Evolutionary conservation across 1,284 basidiomycete species (phyloP).

Genomic region (Sphagnurus paluster): DNA sequence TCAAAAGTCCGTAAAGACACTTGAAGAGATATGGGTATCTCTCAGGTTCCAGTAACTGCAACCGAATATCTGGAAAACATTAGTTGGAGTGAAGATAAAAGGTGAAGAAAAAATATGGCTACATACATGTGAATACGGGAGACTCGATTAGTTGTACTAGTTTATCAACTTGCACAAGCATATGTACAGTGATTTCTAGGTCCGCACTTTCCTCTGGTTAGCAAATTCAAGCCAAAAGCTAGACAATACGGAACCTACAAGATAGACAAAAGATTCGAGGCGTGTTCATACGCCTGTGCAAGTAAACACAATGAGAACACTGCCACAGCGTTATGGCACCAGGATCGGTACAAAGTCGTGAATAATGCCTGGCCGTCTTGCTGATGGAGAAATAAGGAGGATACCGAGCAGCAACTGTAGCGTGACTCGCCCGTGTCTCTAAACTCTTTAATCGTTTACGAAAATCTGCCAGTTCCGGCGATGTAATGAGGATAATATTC

Average conservation of each 20-base stretch:
- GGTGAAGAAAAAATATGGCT: conserved; percentile 3
- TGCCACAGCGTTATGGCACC: conserved; percentile 98
- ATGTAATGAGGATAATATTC: conserved; percentile 95
- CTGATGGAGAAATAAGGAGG: conserved; percentile 31
- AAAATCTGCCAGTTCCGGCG: conserved; percentile 93
- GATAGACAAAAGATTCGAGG: conserved; percentile 94
- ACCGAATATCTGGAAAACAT: conserved; percentile 72
- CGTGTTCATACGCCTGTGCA: conserved; percentile 98
- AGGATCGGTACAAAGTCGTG: conserved; percentile 90
- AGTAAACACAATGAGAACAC: conserved; percentile 95
- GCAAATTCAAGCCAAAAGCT: conserved; percentile 2
- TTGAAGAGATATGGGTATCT: conserved; percentile 97
- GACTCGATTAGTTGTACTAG: conserved; percentile 98
- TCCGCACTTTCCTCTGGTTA: conserved; percentile 67
- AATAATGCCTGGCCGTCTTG: conserved; percentile 95
- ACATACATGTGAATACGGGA: conserved; percentile 96
- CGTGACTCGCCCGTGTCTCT: conserved; percentile 78
- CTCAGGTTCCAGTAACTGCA: conserved; percentile 97
- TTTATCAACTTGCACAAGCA: conserved; percentile 97
- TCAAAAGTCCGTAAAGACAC: conserved; percentile 95
- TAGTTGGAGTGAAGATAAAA: conserved; percentile 6
- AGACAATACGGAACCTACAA: conserved; percentile 61
- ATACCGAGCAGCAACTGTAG: not conserved
- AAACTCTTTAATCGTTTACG: conserved; percentile 89
- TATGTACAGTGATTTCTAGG: conserved; percentile 91